These are phyloP conservation scores for Venturiaceae sp. DNA, from an alignment of 2,329 filamentous ascomycete species.

Conservation along the genomic window DNA sequence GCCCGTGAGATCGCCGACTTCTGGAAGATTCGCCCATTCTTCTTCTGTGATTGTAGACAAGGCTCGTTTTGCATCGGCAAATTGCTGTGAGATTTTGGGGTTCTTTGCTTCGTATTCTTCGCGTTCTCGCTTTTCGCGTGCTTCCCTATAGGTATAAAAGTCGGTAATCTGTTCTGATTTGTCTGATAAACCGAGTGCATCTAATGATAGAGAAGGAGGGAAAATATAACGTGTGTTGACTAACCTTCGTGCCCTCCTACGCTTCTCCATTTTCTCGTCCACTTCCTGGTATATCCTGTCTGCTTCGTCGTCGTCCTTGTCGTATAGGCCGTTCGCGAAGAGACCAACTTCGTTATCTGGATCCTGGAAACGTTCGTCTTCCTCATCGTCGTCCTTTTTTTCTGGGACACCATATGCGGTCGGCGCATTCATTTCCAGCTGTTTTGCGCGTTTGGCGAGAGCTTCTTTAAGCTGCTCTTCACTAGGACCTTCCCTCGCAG, in stretches of 20 bases:
- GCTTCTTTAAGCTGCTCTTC: conserved; percentile 98
- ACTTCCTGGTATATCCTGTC: conserved; percentile 93
- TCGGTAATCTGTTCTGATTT: conserved; percentile 67
- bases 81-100: conserved; percentile 96
- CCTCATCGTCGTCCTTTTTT: conserved; percentile 63
- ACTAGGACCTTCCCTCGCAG: conserved; percentile 86
- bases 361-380: conserved; percentile 80
- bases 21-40: conserved; percentile 91
- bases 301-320: conserved; percentile 95
- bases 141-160: conserved; percentile 69
- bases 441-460: conserved; percentile 83
- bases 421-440: conserved; percentile 62
- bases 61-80: conserved; percentile 88
- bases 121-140: conserved; percentile 79
- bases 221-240: conserved; percentile 31
- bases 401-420: conserved; percentile 62
- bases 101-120: conserved; percentile 97
- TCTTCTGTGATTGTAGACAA: conserved; percentile 84
- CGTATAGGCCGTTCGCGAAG: conserved; percentile 91
- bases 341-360: conserved; percentile 95
- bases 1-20: conserved; percentile 92
- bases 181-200: conserved; percentile 48
- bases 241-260: conserved; percentile 79
- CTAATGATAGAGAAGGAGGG: conserved; percentile 2
- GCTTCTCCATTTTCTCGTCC: conserved; percentile 92